Evolutionary conservation across 306 rosid species (phyloP), one percentile per base, ranked within the genome.

Genomic region (Potentilla sterilis): DNA sequence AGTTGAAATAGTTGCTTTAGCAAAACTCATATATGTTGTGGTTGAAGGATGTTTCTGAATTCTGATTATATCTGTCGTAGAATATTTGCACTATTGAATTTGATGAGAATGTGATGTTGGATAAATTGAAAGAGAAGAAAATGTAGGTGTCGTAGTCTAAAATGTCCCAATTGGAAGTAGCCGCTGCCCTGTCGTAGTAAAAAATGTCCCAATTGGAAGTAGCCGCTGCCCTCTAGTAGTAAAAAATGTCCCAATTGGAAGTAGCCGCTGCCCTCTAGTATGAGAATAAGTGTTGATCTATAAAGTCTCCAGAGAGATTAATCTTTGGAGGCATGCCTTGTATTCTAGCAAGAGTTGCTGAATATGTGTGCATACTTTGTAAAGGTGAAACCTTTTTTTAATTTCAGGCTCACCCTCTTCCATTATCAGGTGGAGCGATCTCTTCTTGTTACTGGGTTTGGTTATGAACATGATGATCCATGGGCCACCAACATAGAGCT

Each of bases 371-470:
- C n/a, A 8, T 55, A 38, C 63, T 72, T 54, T 61, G 72, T 43
- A 19, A 24, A 72, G 74, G 40, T 19, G 55, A 24, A 43, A 18
- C 51, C 16, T 48, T 65, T 28, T 34, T n/a, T 41, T 59, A n/a
- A n/a, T 58, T 58, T 67, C 76, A 54, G 67, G 59, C 40, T 32
- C 59, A 46, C 44, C 41, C 74, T 81, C 72, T 46, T 48, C 43
- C 70, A 42, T 67, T 24, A 79, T 83, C 78, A 94, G 97, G 97
- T 95, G 83, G 97, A 86, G 69, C 89, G 18, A 65, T 89, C 97
- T 81, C 98, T 95, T 84, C 87, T 95, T 42, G 96, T 95, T 73
- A 95, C 98, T 35, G 98, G 97, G 67, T 95, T 95, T 81, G 98
- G 98, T 70, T 95, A 95, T 79, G 98, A 95, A 32, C 98, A 92